Base-by-base conservation (phyloP, 2,329 filamentous ascomycete genomes). In the Cadophora luteo-olivacea region DNA sequence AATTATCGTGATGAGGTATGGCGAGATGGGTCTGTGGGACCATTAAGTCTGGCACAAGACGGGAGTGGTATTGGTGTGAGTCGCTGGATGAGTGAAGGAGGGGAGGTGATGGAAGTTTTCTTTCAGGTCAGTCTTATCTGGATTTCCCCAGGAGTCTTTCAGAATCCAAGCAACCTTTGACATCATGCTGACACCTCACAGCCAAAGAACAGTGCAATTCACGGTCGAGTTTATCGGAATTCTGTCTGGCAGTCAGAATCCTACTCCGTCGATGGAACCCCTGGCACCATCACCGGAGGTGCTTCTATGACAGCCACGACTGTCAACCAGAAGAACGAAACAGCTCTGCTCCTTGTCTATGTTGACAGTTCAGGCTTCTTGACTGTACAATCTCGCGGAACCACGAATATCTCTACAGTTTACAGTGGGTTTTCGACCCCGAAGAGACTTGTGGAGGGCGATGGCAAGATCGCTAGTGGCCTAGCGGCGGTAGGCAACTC, bases 181-280 rank as follows among this genome's bases (percentile, higher is more conserved):
- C n/a, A n/a, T n/a, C n/a, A n/a, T n/a, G n/a, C n/a, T n/a, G n/a
- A n/a, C n/a, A n/a, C n/a, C n/a, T n/a, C n/a, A n/a, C n/a, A 48
- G 24, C 24, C 51, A 29, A 63, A 58, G 1, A 64, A 64, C n/a
- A 55, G 52, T 4, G 51, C 65, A 3, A 36, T 69, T 1, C 68
- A 69, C 41, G 68, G 67, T 8, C 52, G 62, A 1, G 25, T 68
- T 6, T 69, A 69, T 19, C 41, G 45, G 5, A 54, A 66, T 22
- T 48, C 51, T 7, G 64, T 66, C 12, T 71, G 69, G 69, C 57
- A 32, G 9, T 41, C 57, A 7, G 62, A 69, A 8, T 38, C 62
- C 24, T 71, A 61, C 54, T 52, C 58, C 5, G 68, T 71, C 16
- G 54, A 67, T 22, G 68, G 65, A 16, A 71, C 69, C 19, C 41